phyloP scores from a whole-genome alignment of 2,329 filamentous ascomycete species.

The Curvularia spicifera region DNA sequence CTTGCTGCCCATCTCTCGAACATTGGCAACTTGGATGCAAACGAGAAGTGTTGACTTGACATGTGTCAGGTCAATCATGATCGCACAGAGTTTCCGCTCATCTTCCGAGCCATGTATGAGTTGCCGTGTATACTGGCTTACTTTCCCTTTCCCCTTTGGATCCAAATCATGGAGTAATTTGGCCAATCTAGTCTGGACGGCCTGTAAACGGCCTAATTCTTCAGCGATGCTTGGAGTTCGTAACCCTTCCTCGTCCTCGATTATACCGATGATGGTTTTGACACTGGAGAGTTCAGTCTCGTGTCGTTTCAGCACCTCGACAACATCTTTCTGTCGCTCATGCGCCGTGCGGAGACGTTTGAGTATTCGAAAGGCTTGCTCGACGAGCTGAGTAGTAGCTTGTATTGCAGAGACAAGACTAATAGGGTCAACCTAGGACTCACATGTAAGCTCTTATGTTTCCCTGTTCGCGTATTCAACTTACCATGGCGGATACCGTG shows the following conservation, averaged over 20 bases:
- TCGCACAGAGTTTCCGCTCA: background rate
- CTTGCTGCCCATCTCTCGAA: background rate
- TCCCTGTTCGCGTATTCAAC: background rate
- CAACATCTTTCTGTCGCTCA: background rate
- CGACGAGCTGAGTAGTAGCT: background rate
- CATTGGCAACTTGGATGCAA: background rate
- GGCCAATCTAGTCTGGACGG: background rate
- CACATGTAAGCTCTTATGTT: background rate
- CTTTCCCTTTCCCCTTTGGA: background rate
- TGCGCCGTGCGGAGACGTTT: background rate
- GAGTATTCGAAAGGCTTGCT: background rate
- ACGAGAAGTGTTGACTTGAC: background rate
- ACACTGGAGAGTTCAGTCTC: background rate
- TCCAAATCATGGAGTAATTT: background rate
- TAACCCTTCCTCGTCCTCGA: background rate
- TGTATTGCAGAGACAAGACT: background rate
- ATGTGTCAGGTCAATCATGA: background rate
- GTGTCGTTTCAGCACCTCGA: background rate
- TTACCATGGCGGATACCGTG: background rate
- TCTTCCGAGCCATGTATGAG: background rate
- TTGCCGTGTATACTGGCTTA: background rate
- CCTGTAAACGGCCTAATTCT: background rate
- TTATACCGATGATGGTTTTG: background rate
- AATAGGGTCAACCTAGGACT: background rate
- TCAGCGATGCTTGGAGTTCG: background rate